Evolutionary conservation across 1,284 basidiomycete species (phyloP).

Genomic region (Malassezia equina): DNA sequence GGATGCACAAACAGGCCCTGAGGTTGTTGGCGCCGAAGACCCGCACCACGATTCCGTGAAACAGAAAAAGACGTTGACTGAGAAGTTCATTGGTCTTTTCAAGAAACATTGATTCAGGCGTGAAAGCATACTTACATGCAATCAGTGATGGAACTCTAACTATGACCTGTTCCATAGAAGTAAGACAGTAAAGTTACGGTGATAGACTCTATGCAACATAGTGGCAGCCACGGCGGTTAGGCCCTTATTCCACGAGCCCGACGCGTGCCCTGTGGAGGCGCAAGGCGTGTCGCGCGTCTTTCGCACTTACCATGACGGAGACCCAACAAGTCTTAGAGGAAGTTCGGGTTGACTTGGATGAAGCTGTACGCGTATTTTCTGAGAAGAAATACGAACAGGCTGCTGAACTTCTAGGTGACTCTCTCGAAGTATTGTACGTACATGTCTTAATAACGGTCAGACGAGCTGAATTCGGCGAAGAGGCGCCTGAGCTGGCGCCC

Average conservation of each 20-base stretch:
- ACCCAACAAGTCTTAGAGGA: background rate
- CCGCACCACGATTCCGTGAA: conserved; percentile 3
- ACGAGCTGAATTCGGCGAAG: conserved; percentile 24
- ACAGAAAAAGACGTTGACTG: conserved; percentile 4
- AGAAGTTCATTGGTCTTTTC: background rate
- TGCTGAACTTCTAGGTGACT: conserved; percentile 28
- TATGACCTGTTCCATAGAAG: too few relatives aligned
- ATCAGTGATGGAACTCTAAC: too few relatives aligned
- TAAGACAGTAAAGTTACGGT: too few relatives aligned
- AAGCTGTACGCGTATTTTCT: conserved; percentile 33
- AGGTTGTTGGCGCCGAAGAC: conserved; percentile 16
- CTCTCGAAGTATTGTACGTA: conserved; percentile 32
- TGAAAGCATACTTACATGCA: background rate
- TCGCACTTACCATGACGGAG: background rate
- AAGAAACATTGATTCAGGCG: background rate
- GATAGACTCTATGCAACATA: background rate
- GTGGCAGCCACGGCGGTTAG: background rate
- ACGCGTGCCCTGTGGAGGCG: background rate
- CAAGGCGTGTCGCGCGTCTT: background rate
- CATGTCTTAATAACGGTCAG: background rate
- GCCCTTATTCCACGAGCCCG: background rate
- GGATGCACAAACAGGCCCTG: conserved; percentile 16
- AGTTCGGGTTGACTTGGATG: conserved; percentile 22
- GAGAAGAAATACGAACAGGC: conserved; percentile 32
- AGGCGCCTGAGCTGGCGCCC: conserved; percentile 36